Evolutionary conservation across 2,329 filamentous ascomycete genomes (phyloP).

Genomic region (Stemphylium beticola): DNA sequence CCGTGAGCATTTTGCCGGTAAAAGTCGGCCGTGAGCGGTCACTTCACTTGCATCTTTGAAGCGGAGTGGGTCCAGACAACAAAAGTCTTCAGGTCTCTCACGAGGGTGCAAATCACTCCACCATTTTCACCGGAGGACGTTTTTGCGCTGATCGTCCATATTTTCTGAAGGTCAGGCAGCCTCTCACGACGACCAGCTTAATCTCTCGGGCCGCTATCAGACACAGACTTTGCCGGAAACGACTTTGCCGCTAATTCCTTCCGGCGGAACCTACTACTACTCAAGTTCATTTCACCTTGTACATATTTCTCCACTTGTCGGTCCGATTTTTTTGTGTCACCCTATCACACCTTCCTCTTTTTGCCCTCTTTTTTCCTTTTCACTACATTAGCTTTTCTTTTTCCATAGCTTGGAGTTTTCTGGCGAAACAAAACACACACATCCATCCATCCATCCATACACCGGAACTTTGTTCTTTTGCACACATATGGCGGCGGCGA

Average conservation of each 20-base stretch:
- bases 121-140: conserved; percentile 3
- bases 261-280: background rate
- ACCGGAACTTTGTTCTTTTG: background rate
- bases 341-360: background rate
- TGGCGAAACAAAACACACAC: background rate
- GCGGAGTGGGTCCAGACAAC: conserved; percentile 23
- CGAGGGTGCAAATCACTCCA: conserved; percentile 11
- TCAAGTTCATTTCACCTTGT: conserved; percentile 11
- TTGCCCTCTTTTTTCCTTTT: background rate
- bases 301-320: conserved; percentile 16
- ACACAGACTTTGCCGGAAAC: too few species aligned
- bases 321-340: background rate
- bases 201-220: too few species aligned
- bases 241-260: background rate
- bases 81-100: conserved; percentile 11
- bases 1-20: conserved; percentile 12
- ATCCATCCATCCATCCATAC: background rate
- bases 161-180: too few species aligned
- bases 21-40: conserved; percentile 25
- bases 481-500: background rate
- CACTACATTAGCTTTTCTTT: background rate
- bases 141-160: background rate
- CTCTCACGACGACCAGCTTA: background rate
- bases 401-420: conserved; percentile 4
- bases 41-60: conserved; percentile 16